Conservation (phyloP, 345 rosid species). For the Salix koriyanagi region DNA sequence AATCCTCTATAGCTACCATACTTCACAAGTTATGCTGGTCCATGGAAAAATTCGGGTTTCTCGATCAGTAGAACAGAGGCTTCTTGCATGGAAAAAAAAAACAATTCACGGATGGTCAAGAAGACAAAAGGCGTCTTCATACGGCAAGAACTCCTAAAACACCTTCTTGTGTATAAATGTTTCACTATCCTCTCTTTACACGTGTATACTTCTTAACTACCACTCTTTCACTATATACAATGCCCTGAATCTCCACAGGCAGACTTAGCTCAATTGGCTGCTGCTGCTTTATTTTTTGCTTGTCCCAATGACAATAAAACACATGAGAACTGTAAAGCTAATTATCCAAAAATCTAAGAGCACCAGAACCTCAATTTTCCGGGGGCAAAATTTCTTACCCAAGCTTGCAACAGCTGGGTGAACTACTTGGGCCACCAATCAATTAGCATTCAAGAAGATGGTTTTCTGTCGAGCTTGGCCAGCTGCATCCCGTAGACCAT, state of each 20-base stretch:
- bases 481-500: conserved; percentile 94
- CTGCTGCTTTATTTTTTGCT: conserved; percentile 39
- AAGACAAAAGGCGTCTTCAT: neutral
- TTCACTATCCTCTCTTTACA: conserved; percentile 28
- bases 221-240: conserved; percentile 48
- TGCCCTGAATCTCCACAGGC: conserved; percentile 37
- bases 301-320: conserved; percentile 29
- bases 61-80: too few species aligned
- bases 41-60: too few species aligned
- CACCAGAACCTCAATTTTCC: conserved; percentile 17
- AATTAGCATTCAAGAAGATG: conserved; percentile 61
- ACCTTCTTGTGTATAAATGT: conserved; percentile 14
- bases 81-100: too few species aligned
- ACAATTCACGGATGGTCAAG: neutral
- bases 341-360: conserved; percentile 15
- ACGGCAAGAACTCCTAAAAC: conserved; percentile 5
- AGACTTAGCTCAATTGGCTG: conserved; percentile 33
- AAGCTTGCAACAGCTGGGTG: conserved; percentile 30
- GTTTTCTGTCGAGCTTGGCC: conserved; percentile 56
- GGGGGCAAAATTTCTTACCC: conserved; percentile 58
- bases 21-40: too few species aligned
- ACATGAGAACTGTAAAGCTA: conserved; percentile 18
- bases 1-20: too few species aligned
- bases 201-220: conserved; percentile 27
- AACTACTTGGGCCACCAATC: conserved; percentile 7